Evolutionary conservation across 768 basidiomycete genomes (phyloP), one percentile per base, ranked within the genome.

Genomic region (Xerocomus spinulosus): DNA sequence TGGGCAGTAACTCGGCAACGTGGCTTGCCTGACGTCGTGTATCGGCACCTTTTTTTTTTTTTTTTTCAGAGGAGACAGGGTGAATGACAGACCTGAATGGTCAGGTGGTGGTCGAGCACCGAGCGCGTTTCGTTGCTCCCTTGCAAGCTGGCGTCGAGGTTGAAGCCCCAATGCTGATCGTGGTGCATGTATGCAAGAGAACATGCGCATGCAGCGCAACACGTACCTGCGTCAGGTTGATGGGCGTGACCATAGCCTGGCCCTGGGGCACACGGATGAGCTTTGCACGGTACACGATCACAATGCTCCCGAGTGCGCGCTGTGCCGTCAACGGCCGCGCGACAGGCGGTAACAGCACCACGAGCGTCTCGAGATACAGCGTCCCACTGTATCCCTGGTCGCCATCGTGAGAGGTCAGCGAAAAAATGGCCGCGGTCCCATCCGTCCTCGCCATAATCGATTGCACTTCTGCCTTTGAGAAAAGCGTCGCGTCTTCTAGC

Each of bases 101-200:
- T 63, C 10, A 77, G 51, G 40, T 60, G 56, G 53, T 77, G 84
- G 32, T 77, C 70, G 56, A 78, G 74, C 33, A 88, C 74, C 23
- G 71, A 71, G 25, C 78, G 64, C 14, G 68, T 61, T 28, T 76
- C 73, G 3, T 65, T 56, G 6, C 68, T 72, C 7, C 67, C 60
- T 33, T 70, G 59, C 34, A 83, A 68, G 56, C 84, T 87, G 1
- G 83, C 85, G 28, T 86, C 82, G 10, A 88, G 76, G 58, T 89
- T 88, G 71, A 87, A 88, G 24, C 86, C 87, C 85, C 85, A 88
- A 62, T 88, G 86, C 84, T 88, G 49, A 40, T 2, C 25, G 23
- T 25, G 4, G 12, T 43, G 25, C 44, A 42, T 38, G 24, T 17
- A 17, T 6, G 37, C 17, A 2, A 34, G n/a, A 8, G 5, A 29